Conservation (phyloP, 2,329 filamentous ascomycete genomes). For the Colletotrichum coccodes region DNA sequence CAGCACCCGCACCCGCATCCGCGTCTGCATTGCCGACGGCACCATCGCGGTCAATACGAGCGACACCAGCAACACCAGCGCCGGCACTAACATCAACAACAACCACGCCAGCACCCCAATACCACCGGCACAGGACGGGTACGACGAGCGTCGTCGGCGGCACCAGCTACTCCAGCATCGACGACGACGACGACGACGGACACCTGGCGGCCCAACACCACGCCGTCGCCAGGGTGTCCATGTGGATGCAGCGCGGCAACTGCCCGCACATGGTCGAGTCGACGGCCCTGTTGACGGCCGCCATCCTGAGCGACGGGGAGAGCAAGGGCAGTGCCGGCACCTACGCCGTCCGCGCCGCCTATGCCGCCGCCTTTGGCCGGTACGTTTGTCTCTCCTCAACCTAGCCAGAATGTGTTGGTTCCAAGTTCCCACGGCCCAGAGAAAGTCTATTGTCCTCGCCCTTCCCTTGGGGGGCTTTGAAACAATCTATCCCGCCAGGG, state of each 20-base stretch:
- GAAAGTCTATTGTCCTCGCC: conserved; percentile 14
- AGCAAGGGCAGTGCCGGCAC: conserved; percentile 51
- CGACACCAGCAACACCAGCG: conserved; percentile 17
- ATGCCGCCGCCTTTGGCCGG: conserved; percentile 80
- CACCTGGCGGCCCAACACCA: conserved; percentile 48
- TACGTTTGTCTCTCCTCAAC: conserved; percentile 50
- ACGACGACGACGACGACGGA: neutral
- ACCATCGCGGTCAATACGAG: neutral
- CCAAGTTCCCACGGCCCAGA: neutral
- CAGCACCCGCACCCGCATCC: conserved; percentile 20
- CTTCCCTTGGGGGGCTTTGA: conserved; percentile 6
- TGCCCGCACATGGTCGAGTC: conserved; percentile 85
- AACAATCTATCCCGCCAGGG: conserved; percentile 9
- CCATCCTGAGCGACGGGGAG: conserved; percentile 71
- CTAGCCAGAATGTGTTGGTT: neutral
- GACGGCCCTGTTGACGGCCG: conserved; percentile 78
- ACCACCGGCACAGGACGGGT: neutral
- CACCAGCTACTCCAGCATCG: conserved; percentile 10
- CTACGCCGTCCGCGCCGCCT: conserved; percentile 74
- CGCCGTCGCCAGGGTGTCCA: conserved; percentile 68
- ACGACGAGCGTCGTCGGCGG: conserved; percentile 9
- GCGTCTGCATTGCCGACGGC: conserved; percentile 2
- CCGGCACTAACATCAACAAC: conserved; percentile 22
- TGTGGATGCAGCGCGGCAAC: conserved; percentile 78
- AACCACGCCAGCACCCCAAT: conserved; percentile 5